Evolutionary conservation across 2,329 filamentous ascomycete genomes (phyloP), one percentile per base, ranked within the genome.

Genomic region (Colletotrichum cereale): DNA sequence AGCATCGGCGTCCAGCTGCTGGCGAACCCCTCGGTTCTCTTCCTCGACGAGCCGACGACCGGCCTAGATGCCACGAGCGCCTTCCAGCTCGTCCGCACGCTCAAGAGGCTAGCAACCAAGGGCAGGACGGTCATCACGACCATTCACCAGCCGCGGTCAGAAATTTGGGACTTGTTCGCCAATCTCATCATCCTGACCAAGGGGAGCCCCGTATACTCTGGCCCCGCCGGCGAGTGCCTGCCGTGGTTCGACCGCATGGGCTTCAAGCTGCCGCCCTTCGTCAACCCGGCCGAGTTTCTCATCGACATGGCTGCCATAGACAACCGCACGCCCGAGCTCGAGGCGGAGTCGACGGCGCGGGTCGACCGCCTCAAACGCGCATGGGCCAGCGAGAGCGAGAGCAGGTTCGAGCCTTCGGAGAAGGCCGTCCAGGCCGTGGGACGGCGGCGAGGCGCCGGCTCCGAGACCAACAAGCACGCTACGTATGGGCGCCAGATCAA

Each of bases 111-210:
- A 2, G 91, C 92, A 0, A 84, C 84, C 44, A 91, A 91, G 77
- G 92, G 92, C 0, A 84, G 92, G 31, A 95, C 92, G 0, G 85
- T 95, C 66, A 87, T 95, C 18, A 91, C 90, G 0, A 94, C 92
- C 0, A 93, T 95, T 44, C 93, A 95, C 78, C 91, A 94, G 73
- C 93, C 93, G 26, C 86, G 93, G 26, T 94, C 92, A 0, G 93
- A 95, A 78, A 95, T 95, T 18, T 95, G 92, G 92, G 87, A 89
- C 40, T 85, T 94, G 21, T 93, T 95, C 76, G 92, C 95, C 78
- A 89, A 90, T 70, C 84, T 95, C 10, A 84, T 94, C 12, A 84
- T 95, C 16, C 79, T 95, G 3, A 90, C 91, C 2, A 87, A 86
- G 75, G 93, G 93, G 0, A 88, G 86, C 42, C 89, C 91, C 0